A percentile compares a stretch with the other conserved stretches of the same genome.
These are phyloP conservation scores for Daldinia sp. DNA, from an alignment of 2,329 filamentous ascomycete genomes.

Conservation along the genomic window DNA sequence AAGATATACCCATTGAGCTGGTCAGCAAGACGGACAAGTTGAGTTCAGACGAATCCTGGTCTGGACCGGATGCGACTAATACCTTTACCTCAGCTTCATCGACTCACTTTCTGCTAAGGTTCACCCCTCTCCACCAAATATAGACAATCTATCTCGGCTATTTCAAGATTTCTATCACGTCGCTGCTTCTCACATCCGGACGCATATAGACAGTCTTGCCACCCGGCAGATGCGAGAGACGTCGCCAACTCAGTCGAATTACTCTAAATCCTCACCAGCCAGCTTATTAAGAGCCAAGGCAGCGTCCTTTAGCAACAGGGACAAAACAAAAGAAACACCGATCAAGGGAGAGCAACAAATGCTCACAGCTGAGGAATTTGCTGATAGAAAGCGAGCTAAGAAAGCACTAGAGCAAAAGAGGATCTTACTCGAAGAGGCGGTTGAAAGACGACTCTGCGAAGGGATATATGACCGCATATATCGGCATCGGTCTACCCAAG, in stretches of 20 bases:
- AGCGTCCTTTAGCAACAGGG: slow-evolving; percentile 65
- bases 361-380: slow-evolving; percentile 88
- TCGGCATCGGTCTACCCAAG: slow-evolving; percentile 89
- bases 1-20: slow-evolving; percentile 94
- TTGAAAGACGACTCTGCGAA: slow-evolving; percentile 88
- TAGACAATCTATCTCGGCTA: slow-evolving; percentile 83
- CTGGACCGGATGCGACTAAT: slow-evolving; percentile 35
- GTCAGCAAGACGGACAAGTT: slow-evolving; percentile 89
- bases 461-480: slow-evolving; percentile 90
- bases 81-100: slow-evolving; percentile 75
- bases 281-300: slow-evolving; percentile 69
- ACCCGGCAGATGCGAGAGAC: slow-evolving; percentile 78
- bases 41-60: slow-evolving; percentile 44
- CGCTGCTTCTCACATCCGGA: slow-evolving; percentile 84
- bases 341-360: slow-evolving; percentile 78
- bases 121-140: slow-evolving; percentile 83
- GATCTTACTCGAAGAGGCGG: slow-evolving; percentile 84
- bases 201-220: slow-evolving; percentile 84
- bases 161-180: slow-evolving; percentile 95
- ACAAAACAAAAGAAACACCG: slow-evolving; percentile 59
- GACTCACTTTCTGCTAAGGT: slow-evolving; percentile 90
- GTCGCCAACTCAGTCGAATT: slow-evolving; percentile 66
- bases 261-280: slow-evolving; percentile 68
- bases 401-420: slow-evolving; percentile 83
- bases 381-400: slow-evolving; percentile 81